Evolutionary conservation across 1,284 basidiomycete species (phyloP).

Genomic region (Ceratobasidium papillatum): DNA sequence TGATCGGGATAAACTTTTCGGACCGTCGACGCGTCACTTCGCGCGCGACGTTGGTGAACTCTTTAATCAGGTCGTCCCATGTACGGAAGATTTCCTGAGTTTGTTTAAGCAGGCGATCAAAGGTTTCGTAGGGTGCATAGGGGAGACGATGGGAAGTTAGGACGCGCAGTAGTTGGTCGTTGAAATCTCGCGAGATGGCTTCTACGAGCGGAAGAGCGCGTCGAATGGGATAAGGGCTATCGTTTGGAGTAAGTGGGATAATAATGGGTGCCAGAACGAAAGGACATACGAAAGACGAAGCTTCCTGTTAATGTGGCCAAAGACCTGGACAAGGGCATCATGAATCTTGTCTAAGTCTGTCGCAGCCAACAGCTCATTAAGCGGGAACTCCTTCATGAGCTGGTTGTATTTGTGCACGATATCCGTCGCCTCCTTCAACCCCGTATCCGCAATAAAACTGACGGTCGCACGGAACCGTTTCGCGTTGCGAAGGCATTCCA

Average conservation of each 20-base stretch:
- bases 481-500: conserved; percentile 94
- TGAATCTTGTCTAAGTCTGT: conserved; percentile 96
- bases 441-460: conserved; percentile 97
- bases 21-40: conserved; percentile 91
- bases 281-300: conserved; percentile 76
- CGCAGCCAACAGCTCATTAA: conserved; percentile 95
- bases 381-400: conserved; percentile 98
- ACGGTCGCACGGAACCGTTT: conserved; percentile 98
- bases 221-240: conserved; percentile 88
- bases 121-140: conserved; percentile 93
- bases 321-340: conserved; percentile 87
- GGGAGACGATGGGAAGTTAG: conserved; percentile 89
- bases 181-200: conserved; percentile 97
- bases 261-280: neutral
- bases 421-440: conserved; percentile 91
- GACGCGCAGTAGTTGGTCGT: conserved; percentile 91
- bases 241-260: neutral
- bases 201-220: conserved; percentile 96
- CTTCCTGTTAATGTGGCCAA: conserved; percentile 94
- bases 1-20: conserved; percentile 98
- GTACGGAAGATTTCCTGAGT: conserved; percentile 87
- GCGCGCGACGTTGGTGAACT: conserved; percentile 96
- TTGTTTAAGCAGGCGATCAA: conserved; percentile 83
- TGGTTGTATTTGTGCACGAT: conserved; percentile 96
- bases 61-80: conserved; percentile 98